Conservation (phyloP, 768 basidiomycete genomes). For the Hypholoma sublateritium region DNA sequence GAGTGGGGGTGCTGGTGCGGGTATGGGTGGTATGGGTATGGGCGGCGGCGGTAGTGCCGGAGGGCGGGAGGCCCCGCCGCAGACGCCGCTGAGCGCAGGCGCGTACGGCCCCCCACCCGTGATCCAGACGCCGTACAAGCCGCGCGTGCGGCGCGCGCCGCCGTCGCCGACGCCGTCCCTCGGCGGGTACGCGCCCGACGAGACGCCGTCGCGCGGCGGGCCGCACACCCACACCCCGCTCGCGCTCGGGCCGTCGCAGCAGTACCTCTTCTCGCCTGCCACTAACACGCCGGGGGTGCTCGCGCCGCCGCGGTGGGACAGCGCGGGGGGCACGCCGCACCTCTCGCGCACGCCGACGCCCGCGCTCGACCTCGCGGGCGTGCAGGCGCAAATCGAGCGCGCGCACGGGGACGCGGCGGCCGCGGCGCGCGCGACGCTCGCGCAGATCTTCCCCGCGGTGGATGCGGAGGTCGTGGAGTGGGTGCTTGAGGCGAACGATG, state of each 20-base stretch:
- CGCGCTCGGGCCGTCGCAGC: slow-evolving; percentile 50
- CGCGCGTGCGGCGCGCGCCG: slow-evolving; percentile 57
- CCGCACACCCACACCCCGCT: slow-evolving; percentile 50
- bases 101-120: slow-evolving; percentile 31
- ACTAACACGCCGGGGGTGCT: slow-evolving; percentile 1
- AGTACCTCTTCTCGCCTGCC: slow-evolving; percentile 1
- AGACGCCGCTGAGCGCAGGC: slow-evolving; percentile 37
- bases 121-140: slow-evolving; percentile 72
- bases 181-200: slow-evolving; percentile 35
- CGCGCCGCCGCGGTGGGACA: neutral
- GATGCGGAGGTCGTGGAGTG: slow-evolving; percentile 85
- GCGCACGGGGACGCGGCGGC: slow-evolving; percentile 73
- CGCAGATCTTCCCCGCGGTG: slow-evolving; percentile 85
- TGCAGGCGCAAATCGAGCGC: slow-evolving; percentile 77
- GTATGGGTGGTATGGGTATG: too few species aligned
- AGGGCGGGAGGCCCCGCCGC: slow-evolving; percentile 25
- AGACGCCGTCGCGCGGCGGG: slow-evolving; percentile 49
- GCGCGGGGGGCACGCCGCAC: slow-evolving; percentile 34
- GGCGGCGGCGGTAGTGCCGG: too few species aligned
- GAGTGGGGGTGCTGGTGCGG: too few species aligned
- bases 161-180: slow-evolving; percentile 42
- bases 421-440: slow-evolving; percentile 73
- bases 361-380: slow-evolving; percentile 63
- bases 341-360: slow-evolving; percentile 74
- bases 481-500: slow-evolving; percentile 87